phyloP scores from a whole-genome alignment of 257 asterid genomes.

The Fraxinus cuspidata region DNA sequence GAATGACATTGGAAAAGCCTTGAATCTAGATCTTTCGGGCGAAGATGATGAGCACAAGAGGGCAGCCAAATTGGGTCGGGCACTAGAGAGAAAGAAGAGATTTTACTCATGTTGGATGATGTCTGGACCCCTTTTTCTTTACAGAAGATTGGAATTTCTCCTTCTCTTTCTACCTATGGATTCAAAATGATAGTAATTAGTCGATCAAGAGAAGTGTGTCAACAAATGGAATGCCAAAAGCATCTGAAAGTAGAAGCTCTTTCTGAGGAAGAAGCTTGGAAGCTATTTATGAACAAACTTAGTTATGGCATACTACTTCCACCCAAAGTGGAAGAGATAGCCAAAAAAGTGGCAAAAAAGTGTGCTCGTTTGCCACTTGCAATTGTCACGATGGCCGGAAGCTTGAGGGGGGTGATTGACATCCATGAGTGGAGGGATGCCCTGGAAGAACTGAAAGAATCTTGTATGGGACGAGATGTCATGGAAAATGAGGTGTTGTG shows the following conservation, averaged over 20 bases:
- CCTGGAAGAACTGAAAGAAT: constrained; percentile 31
- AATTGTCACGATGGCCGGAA: constrained; percentile 32
- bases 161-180: constrained; percentile 5
- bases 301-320: constrained; percentile 19
- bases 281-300: constrained; percentile 27
- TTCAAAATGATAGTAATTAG: constrained; percentile 31
- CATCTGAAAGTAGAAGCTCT: constrained; percentile 27
- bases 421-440: constrained; percentile 41
- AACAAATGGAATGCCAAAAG: constrained; percentile 26
- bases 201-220: constrained; percentile 27
- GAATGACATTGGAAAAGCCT: constrained; percentile 26
- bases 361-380: constrained; percentile 37
- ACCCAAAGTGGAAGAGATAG: constrained; percentile 24
- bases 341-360: constrained; percentile 30
- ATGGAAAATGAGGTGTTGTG: constrained; percentile 40
- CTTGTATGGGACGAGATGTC: constrained; percentile 24
- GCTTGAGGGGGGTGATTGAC: constrained; percentile 35
- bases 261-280: constrained; percentile 32
- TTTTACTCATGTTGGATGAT: constrained; percentile 34
- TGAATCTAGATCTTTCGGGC: constrained; percentile 6
- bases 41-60: constrained; percentile 28
- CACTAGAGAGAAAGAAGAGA: constrained; percentile 10
- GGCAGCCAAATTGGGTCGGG: constrained; percentile 23
- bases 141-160: constrained; percentile 31
- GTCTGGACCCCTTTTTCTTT: constrained; percentile 28